Conservation (phyloP, 164 flowering plant species). For the Annona cherimola region DNA sequence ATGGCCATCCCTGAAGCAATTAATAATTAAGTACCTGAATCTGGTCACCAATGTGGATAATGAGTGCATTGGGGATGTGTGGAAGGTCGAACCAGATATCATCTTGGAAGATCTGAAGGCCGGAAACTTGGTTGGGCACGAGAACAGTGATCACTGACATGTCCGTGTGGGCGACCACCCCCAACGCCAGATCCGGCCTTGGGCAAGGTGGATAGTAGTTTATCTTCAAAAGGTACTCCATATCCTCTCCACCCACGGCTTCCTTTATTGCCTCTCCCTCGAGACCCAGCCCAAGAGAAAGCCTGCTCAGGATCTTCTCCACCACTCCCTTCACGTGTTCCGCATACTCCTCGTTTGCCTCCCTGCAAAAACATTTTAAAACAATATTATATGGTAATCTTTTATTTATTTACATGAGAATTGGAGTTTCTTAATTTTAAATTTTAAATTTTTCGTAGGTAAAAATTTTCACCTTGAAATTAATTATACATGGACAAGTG, state of each 20-base stretch:
- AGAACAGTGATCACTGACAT: slow-evolving; percentile 29
- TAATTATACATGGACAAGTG: too few relatives aligned
- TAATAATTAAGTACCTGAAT: slow-evolving; percentile 21
- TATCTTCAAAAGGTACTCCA: slow-evolving; percentile 23
- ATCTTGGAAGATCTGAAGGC: slow-evolving; percentile 38
- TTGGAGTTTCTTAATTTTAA: too few relatives aligned
- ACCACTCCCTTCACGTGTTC: slow-evolving; percentile 34
- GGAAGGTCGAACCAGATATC: slow-evolving; percentile 29
- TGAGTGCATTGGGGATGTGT: slow-evolving; percentile 33
- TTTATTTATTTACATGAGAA: too few relatives aligned
- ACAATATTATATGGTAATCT: too few relatives aligned
- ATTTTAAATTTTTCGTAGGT: too few relatives aligned
- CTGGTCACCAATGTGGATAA: slow-evolving; percentile 40
- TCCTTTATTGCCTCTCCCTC: slow-evolving; percentile 23
- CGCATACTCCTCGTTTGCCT: slow-evolving; percentile 49
- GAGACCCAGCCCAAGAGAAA: slow-evolving; percentile 42
- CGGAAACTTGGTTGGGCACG: slow-evolving; percentile 37
- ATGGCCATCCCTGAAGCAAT: too few relatives aligned
- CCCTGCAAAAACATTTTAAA: slow-evolving; percentile 23
- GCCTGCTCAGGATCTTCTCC: slow-evolving; percentile 30
- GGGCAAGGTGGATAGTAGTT: slow-evolving; percentile 45
- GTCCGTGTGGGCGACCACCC: slow-evolving; percentile 41
- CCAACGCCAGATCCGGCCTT: slow-evolving; percentile 41
- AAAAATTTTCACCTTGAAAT: too few relatives aligned
- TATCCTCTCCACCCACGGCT: slow-evolving; percentile 28